Evolutionary conservation across 2,329 filamentous ascomycete genomes (phyloP).

Genomic region (Pezicula radicicola): DNA sequence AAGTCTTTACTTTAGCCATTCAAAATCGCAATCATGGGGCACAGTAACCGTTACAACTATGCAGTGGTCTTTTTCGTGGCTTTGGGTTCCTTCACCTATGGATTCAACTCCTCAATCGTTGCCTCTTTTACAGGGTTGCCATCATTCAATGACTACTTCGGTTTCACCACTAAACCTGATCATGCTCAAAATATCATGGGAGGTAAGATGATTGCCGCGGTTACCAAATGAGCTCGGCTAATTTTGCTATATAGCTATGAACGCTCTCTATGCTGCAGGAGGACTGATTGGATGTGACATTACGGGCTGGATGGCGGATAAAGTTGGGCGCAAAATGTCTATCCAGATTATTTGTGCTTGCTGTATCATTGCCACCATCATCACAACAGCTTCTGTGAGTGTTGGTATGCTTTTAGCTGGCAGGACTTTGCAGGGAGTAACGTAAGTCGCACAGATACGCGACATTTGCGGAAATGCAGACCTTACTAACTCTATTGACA

Average conservation of each 20-base stretch:
- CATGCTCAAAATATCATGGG: neutral
- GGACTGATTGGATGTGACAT: slow-evolving; percentile 7
- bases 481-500: neutral
- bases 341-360: slow-evolving; percentile 10
- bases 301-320: slow-evolving; percentile 5
- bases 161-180: neutral
- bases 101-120: slow-evolving; percentile 8
- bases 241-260: slow-evolving; percentile 5
- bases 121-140: slow-evolving; percentile 5
- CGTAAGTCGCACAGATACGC: neutral
- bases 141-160: slow-evolving; percentile 6
- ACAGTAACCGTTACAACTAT: slow-evolving; percentile 4
- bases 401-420: slow-evolving; percentile 14
- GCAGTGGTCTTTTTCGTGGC: slow-evolving; percentile 3
- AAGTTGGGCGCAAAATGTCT: slow-evolving; percentile 4
- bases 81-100: slow-evolving; percentile 11
- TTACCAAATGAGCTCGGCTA: neutral
- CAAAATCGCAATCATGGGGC: neutral
- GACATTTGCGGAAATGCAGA: neutral
- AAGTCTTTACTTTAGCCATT: neutral
- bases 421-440: slow-evolving; percentile 3
- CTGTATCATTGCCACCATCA: slow-evolving; percentile 10
- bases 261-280: slow-evolving; percentile 8
- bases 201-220: neutral
- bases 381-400: slow-evolving; percentile 15